Conservation (phyloP, 169 alveolate species). For the Cryptosporidium bovis region DNA sequence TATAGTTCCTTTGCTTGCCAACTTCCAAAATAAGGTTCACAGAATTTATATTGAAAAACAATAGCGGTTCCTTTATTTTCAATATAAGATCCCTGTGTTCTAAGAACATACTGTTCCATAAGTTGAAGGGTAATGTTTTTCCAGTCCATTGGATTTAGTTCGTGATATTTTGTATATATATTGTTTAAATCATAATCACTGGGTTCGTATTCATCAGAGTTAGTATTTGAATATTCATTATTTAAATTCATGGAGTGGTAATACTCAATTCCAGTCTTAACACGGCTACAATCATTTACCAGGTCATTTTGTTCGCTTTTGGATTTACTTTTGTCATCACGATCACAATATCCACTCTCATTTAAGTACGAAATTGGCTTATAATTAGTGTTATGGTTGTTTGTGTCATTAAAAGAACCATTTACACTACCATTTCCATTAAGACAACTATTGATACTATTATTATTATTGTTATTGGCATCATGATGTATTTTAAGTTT, state of each 20-base stretch:
- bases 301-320: no score
- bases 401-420: not conserved
- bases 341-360: no score
- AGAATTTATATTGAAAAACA: constrained; percentile 86
- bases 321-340: no score
- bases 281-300: no score
- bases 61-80: constrained; percentile 85
- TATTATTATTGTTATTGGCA: not conserved
- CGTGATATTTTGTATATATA: not conserved
- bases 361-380: not conserved
- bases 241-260: not conserved
- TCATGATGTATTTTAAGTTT: constrained; percentile 13
- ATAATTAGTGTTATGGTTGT: not conserved
- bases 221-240: not conserved
- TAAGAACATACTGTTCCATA: constrained; percentile 81
- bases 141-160: constrained; percentile 73
- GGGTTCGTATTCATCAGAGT: no score
- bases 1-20: constrained; percentile 88
- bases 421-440: not conserved
- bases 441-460: not conserved
- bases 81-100: constrained; percentile 89
- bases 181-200: not conserved
- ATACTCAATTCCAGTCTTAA: no score
- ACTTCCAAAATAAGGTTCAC: constrained; percentile 88
- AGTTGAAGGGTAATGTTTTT: constrained; percentile 78